Base-by-base conservation (phyloP, 805 yeast species). In the Lipomyces yamadae region DNA sequence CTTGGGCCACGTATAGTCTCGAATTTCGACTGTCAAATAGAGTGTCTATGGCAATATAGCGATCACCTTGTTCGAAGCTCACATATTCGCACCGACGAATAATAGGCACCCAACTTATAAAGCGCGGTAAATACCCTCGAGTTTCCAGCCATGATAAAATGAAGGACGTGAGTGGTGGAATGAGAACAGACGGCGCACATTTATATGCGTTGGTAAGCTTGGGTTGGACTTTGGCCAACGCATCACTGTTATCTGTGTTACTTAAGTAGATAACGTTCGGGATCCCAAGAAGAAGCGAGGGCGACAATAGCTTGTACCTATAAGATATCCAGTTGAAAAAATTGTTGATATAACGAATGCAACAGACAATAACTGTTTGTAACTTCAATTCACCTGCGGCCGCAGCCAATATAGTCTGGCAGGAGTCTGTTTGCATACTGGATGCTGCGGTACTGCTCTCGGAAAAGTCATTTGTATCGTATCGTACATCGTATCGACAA, bases 231-330 rank as follows among this genome's bases (percentile, higher is more conserved):
- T 30, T 34, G 3, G 11, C 53, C 24, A 34, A 15, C 8, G 30
- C 32, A 6, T 24, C 37, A 10, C 30, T 39, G 54, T 58, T 52
- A 13, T 24, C 33, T 7, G 37, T n/a, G 18, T 39, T 39, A 34
- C 45, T 33, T 15, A 58, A n/a, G 39, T 13, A 58, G 29, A 58
- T 13, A 50, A 58, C 60, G 24, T 58, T 34, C 39, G 60, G 60
- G 15, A 52, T 34, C 29, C 58, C 58, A 42, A 58, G n/a, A n/a
- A 42, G 8, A n/a, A 45, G 55, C 35, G 37, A 3, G 7, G 35
- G 24, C 54, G 45, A 30, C 6, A 30, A 10, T 29, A 15, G 15
- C 4, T 32, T 24, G 32, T 39, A 29, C 37, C 32, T 34, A 13
- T 10, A 34, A 3, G 42, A 56, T 33, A 18, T 24, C 45, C 32